These are phyloP conservation scores for Annona squamosa DNA, from an alignment of 164 flowering plant species.

Conservation along the genomic window DNA sequence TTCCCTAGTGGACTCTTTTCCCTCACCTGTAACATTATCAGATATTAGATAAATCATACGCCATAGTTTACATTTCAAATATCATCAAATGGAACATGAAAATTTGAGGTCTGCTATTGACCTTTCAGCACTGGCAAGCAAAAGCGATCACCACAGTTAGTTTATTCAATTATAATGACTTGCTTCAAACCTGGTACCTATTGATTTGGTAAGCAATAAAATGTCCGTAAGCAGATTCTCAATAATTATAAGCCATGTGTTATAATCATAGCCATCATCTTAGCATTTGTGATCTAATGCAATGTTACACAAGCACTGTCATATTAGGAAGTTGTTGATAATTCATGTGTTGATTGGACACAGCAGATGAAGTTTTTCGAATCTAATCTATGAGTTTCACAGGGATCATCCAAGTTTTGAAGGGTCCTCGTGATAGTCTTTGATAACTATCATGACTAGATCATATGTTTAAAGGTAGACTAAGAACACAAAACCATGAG, in stretches of 20 bases:
- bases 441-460: not conserved
- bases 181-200: no score
- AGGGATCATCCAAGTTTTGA: not conserved
- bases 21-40: slow-evolving; percentile 14
- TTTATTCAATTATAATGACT: no score
- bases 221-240: not conserved
- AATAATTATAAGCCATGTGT: not conserved
- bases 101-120: no score
- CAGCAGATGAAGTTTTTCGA: not conserved
- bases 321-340: not conserved
- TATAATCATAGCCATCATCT: not conserved
- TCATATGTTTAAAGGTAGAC: not conserved
- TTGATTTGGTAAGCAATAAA: no score
- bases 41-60: not conserved
- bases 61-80: not conserved
- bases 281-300: not conserved
- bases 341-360: not conserved
- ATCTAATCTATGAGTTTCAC: not conserved
- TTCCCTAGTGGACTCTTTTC: slow-evolving; percentile 25
- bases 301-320: not conserved
- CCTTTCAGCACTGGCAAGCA: no score
- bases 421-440: not conserved
- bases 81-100: not conserved
- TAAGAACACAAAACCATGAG: not conserved
- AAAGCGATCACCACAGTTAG: no score